Evolutionary conservation across 2,329 filamentous ascomycete species (phyloP).

Genomic region (Pleomassaria siparia): DNA sequence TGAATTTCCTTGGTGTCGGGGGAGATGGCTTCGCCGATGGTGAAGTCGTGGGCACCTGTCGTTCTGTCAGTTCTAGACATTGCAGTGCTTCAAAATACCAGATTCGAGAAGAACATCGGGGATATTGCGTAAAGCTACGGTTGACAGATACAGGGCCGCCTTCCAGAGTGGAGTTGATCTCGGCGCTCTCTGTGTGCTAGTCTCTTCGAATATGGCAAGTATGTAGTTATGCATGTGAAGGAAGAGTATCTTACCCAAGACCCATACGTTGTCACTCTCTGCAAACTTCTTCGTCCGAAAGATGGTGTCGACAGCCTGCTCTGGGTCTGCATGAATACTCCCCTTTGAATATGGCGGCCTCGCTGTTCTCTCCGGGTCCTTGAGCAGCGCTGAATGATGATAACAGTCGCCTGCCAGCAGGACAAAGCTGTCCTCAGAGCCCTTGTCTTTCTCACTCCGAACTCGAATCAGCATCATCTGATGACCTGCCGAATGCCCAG

Average conservation of each 20-base stretch:
- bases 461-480: constrained; percentile 44
- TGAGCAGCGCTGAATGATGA: constrained; percentile 31
- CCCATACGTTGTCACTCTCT: constrained; percentile 28
- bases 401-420: constrained; percentile 36
- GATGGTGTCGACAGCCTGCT: constrained; percentile 30
- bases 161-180: no score
- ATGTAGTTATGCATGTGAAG: no score
- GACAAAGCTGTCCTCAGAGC: constrained; percentile 25
- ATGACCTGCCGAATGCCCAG: constrained; percentile 57
- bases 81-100: no score
- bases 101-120: no score
- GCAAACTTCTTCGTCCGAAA: constrained; percentile 24
- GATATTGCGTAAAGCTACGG: no score
- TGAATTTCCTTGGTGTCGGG: constrained; percentile 23
- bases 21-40: constrained; percentile 24
- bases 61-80: background rate
- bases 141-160: no score
- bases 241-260: constrained; percentile 13
- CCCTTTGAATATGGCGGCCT: constrained; percentile 29
- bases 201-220: no score
- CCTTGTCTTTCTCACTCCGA: no score
- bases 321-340: constrained; percentile 33
- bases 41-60: constrained; percentile 32
- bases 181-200: no score
- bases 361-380: constrained; percentile 30